phyloP scores from a whole-genome alignment of 2,329 filamentous ascomycete genomes.

The Didymella arachidicola region DNA sequence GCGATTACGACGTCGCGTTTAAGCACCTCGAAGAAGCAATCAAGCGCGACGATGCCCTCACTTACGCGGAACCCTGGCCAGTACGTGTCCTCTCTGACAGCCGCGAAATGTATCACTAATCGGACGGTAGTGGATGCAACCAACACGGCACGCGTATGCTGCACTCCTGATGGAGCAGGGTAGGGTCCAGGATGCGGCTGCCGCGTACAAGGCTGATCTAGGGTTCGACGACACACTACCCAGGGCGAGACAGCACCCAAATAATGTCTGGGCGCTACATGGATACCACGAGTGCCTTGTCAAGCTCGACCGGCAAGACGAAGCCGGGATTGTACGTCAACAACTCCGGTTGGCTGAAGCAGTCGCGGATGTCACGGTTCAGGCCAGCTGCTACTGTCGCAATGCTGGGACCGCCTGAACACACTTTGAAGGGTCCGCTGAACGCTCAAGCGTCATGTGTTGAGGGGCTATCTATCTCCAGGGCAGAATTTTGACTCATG shows the following conservation, averaged over 20 bases:
- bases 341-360: slow-evolving; percentile 62
- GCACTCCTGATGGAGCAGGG: slow-evolving; percentile 74
- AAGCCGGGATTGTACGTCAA: slow-evolving; percentile 58
- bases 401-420: slow-evolving; percentile 10
- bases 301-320: slow-evolving; percentile 59
- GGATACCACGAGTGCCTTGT: slow-evolving; percentile 75
- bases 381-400: slow-evolving; percentile 66
- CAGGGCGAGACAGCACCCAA: slow-evolving; percentile 70
- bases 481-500: slow-evolving; percentile 1
- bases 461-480: background rate
- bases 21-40: slow-evolving; percentile 65
- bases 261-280: slow-evolving; percentile 78
- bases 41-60: slow-evolving; percentile 66
- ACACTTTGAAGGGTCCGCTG: background rate
- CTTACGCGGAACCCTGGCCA: slow-evolving; percentile 78
- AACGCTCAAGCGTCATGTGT: background rate
- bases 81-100: background rate
- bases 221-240: slow-evolving; percentile 62
- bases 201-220: slow-evolving; percentile 52
- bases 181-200: slow-evolving; percentile 48
- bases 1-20: slow-evolving; percentile 67
- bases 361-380: slow-evolving; percentile 66
- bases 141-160: slow-evolving; percentile 73
- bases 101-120: background rate
- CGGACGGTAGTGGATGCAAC: slow-evolving; percentile 70